These are phyloP conservation scores for Zea mays DNA, from an alignment of 176 grass and related monocot genomes.

Conservation along the genomic window Zm-B73-REFERENCE-NAM-5.0 NC_050100.1:183588001-183588500, in stretches of 20 bases:
- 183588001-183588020: conserved; percentile 92
- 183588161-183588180: conserved; percentile 94
- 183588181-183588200: conserved; percentile 91
- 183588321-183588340: conserved; percentile 84
- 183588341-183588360: conserved; percentile 95
- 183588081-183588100: conserved; percentile 85
- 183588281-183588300: conserved; percentile 92
- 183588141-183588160: conserved; percentile 88
- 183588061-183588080: conserved; percentile 97
- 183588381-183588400: conserved; percentile 76
- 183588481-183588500: conserved; percentile 68
- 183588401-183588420: conserved; percentile 85
- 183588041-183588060: conserved; percentile 99
- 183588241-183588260: conserved; percentile 95
- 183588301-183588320: conserved; percentile 92
- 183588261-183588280: conserved; percentile 86
- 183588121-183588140: conserved; percentile 56
- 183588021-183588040: conserved; percentile 96
- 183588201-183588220: conserved; percentile 96
- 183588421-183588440: conserved; percentile 85
- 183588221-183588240: conserved; percentile 96
- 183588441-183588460: conserved; percentile 78
- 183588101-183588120: conserved; percentile 84
- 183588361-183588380: conserved; percentile 98
- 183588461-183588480: conserved; percentile 74